Evolutionary conservation across 148 eudicot genomes (phyloP).

Genomic region (Camellia sinensis): DNA sequence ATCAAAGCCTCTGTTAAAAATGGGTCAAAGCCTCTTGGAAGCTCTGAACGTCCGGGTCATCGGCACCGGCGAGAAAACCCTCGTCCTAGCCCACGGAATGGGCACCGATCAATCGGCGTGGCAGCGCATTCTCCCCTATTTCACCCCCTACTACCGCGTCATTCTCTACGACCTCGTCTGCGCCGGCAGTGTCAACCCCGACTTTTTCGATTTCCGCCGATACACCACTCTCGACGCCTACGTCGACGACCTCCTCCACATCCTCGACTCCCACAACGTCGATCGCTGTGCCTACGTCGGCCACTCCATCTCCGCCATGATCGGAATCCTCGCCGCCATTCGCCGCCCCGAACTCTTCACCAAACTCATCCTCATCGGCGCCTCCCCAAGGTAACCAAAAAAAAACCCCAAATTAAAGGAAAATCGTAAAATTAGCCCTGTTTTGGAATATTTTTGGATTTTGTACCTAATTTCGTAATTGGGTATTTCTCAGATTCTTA

Average conservation of each 20-base stretch:
- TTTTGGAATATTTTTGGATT: background rate
- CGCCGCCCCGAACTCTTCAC: constrained; percentile 47
- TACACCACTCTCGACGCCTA: constrained; percentile 78
- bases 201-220: constrained; percentile 70
- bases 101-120: constrained; percentile 97
- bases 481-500: constrained; percentile 48
- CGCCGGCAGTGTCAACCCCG: constrained; percentile 92
- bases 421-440: too few species aligned
- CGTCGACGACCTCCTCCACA: constrained; percentile 75
- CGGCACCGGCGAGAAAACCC: constrained; percentile 55
- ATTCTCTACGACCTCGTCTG: constrained; percentile 84
- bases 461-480: background rate
- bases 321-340: constrained; percentile 54
- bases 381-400: constrained; percentile 63
- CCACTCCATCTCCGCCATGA: constrained; percentile 56
- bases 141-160: constrained; percentile 51
- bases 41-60: constrained; percentile 69
- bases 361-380: constrained; percentile 55
- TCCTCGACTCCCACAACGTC: constrained; percentile 56
- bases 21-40: constrained; percentile 60
- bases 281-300: constrained; percentile 60
- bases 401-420: too few species aligned
- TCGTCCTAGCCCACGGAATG: constrained; percentile 81
- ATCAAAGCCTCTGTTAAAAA: constrained; percentile 7
- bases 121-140: constrained; percentile 73